Percentiles rank a stretch among this genome's conserved stretches.
These are phyloP conservation scores for Posidonia oceanica DNA, from an alignment of 116 monocot genomes.

Conservation along the genomic window DNA sequence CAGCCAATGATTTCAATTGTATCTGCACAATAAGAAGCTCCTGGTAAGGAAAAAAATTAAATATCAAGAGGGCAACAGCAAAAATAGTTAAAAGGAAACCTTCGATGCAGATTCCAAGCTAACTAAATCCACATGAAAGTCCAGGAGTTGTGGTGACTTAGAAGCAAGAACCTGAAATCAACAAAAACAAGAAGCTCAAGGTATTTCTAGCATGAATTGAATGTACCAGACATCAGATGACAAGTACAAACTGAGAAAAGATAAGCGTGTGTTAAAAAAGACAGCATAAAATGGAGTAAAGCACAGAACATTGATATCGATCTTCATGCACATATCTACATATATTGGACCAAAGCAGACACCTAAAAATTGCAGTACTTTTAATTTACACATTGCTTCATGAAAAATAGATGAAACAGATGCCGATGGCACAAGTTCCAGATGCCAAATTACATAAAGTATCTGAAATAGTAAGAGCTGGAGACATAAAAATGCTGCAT, in stretches of 20 bases:
- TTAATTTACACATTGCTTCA: too few species aligned
- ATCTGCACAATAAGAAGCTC: slow-evolving; percentile 29
- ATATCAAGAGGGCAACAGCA: background rate
- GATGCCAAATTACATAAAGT: too few species aligned
- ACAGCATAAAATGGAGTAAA: too few species aligned
- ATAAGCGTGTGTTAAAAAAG: background rate
- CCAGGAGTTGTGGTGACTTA: slow-evolving; percentile 62
- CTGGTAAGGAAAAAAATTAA: background rate
- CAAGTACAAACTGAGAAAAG: background rate
- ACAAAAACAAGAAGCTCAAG: background rate
- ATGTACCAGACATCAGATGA: background rate
- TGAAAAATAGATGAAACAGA: too few species aligned
- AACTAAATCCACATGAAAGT: slow-evolving; percentile 66
- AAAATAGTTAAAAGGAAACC: slow-evolving; percentile 23
- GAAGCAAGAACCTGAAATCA: slow-evolving; percentile 66
- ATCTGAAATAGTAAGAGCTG: too few species aligned
- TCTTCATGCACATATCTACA: too few species aligned
- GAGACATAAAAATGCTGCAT: too few species aligned
- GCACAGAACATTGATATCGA: too few species aligned
- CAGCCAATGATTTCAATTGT: slow-evolving; percentile 76
- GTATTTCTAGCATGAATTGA: background rate
- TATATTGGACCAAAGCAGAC: too few species aligned
- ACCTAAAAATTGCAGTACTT: too few species aligned
- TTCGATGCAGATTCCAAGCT: slow-evolving; percentile 89
- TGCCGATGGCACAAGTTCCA: too few species aligned